Base-by-base conservation (phyloP, 306 rosid genomes). In the Ormosia semicastrata region DNA sequence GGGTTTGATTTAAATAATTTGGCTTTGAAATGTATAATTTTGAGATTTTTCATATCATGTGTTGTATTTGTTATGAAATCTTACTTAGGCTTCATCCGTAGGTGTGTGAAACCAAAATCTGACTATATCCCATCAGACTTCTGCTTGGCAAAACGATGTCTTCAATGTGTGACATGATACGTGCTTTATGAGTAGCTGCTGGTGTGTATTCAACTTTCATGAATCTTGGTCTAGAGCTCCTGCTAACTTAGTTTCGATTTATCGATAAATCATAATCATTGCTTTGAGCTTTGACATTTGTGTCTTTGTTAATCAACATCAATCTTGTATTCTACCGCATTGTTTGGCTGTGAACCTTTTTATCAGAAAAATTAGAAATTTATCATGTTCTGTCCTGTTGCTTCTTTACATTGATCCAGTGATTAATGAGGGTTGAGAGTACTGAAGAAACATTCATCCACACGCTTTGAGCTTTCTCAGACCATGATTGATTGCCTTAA, bases 31-130 rank as follows among this genome's bases (percentile, higher is more conserved):
- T 24, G 24, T 24, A 24, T 24, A 24, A 24, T 24, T 24, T 24
- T 24, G 24, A 24, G 24, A 24, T 24, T 24, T 24, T 66, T 50
- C 10, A 52, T 66, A 30, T 65, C 67, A 47, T 87, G 69, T 44
- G 60, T 79, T 82, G 72, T 8, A 68, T 84, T 79, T 88, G 79
- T 81, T 75, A 7, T 37, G 74, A 74, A 66, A 34, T 63, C 79
- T 47, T 71, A 32, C 59, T 15, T 5, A 32, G 49, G 75, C 63
- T 12, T 80, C 59, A 13, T 72, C 14, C 41, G 15, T 52, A 15
- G 44, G 66, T 14, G 80, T 33, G 14, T 66, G 64, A 63, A 52
- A 53, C 58, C 71, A 71, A 41, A 68, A 69, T 44, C 37, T 71
- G 80, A 59, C 50, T 34, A 8, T 60, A 46, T 71, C 10, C 29